Evolutionary conservation across 208 protist species (phyloP).

Genomic region (Trypanosoma grayi): DNA sequence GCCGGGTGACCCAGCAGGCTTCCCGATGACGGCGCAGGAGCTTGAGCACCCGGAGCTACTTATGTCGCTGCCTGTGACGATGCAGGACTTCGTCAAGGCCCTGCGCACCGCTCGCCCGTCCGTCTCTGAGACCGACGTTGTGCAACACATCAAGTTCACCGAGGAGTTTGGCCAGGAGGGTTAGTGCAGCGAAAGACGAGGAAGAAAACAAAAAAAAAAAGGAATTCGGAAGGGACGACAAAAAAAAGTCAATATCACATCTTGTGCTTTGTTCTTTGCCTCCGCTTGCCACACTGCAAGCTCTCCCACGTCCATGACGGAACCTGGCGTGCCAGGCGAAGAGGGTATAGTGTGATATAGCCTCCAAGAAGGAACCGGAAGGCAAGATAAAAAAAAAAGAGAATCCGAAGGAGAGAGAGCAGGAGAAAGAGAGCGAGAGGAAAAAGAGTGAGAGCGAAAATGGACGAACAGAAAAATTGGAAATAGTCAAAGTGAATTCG

Average conservation of each 20-base stretch:
- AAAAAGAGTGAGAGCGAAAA: too few species aligned
- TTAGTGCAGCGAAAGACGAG: conserved; percentile 21
- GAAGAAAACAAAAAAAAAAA: background rate
- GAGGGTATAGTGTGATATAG: too few species aligned
- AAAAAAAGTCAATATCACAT: too few species aligned
- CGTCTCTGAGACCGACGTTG: conserved; percentile 90
- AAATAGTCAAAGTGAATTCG: background rate
- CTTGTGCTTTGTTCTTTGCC: too few species aligned
- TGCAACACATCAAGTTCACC: conserved; percentile 94
- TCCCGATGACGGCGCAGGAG: conserved; percentile 92
- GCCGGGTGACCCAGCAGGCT: conserved; percentile 90
- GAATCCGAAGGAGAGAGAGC: background rate
- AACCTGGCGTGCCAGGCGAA: too few species aligned
- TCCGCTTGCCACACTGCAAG: too few species aligned
- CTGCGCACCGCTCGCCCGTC: conserved; percentile 86
- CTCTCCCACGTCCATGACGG: too few species aligned
- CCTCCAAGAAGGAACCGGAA: too few species aligned
- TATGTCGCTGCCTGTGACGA: conserved; percentile 89
- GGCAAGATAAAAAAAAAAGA: conserved; percentile 1
- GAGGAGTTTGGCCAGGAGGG: conserved; percentile 97
- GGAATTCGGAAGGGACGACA: too few species aligned
- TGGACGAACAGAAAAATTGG: too few species aligned
- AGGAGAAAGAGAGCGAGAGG: too few species aligned
- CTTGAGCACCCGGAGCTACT: conserved; percentile 88
- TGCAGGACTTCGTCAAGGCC: conserved; percentile 92